Evolutionary conservation across 2,329 filamentous ascomycete genomes (phyloP), one percentile per base, ranked within the genome.

Genomic region (Talaromyces sp.): DNA sequence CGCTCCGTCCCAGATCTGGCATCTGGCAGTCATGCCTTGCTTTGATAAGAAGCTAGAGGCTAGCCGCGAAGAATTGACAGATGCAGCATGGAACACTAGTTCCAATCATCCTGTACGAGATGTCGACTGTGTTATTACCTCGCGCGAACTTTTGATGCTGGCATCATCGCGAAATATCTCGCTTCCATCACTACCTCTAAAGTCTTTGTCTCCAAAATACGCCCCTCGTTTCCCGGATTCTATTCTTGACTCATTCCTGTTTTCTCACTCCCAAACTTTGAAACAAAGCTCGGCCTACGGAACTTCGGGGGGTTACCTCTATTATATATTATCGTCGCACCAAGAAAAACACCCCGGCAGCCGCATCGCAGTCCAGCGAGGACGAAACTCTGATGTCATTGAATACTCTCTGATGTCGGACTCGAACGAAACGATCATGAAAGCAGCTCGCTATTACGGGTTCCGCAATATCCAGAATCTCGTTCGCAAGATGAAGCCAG

Each of bases 31-130:
- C 54, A 99, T 99, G 95, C 95, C 95, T 22, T 99, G 95, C 77
- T 98, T 99, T 76, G 95, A 99, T 77, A 99, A 99, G 82, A 99
- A 99, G 78, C 85, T 99, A 33, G 95, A 99, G 79, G 95, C 95
- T 7, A 96, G 93, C 71, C 88, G 95, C 62, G 90, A 93, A 76
- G 95, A 99, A 77, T 85, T 99, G 45, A 98, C 93, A 0, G 90
- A 94, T 74, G 80, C 85, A 7, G 86, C 87, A 16, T 97, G 93
- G 93, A 73, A 73, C 8, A 43, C 60, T 2, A 66, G 81, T 77
- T 62, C 82, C 77, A 57, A 70, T 14, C 31, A 16, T 59, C 81
- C 84, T 1, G 85, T 95, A 31, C 86, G 95, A 64, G 95, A 99
- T 73, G 93, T 98, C 57, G 95, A 99, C 80, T 98, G 94, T 77